Percentiles rank a stretch among this genome's conserved stretches.
These are phyloP conservation scores for Rugonectria rugulosa DNA, from an alignment of 2,329 filamentous ascomycete species.

Conservation along the genomic window DNA sequence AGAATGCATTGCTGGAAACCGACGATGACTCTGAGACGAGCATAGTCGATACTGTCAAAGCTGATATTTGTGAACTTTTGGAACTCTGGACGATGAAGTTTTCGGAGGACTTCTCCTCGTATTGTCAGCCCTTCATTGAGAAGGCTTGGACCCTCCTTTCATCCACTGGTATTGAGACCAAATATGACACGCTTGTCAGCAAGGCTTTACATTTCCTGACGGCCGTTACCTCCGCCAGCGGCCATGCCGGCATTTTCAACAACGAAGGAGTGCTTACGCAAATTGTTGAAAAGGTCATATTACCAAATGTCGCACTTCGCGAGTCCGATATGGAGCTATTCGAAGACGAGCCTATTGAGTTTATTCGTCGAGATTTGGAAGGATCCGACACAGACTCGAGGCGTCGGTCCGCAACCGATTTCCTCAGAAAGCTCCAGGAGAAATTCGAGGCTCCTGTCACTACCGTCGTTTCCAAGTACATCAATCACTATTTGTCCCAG, in stretches of 20 bases:
- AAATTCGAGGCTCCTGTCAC: constrained; percentile 89
- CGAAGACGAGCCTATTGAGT: constrained; percentile 98
- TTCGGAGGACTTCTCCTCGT: constrained; percentile 87
- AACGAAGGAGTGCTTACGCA: constrained; percentile 79
- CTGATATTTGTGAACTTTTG: constrained; percentile 90
- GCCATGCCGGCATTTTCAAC: constrained; percentile 87
- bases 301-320: constrained; percentile 90
- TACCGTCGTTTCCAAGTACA: constrained; percentile 84
- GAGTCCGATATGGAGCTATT: constrained; percentile 96
- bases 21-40: constrained; percentile 91
- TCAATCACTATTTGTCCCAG: constrained; percentile 84
- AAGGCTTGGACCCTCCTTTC: constrained; percentile 93
- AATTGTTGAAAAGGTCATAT: constrained; percentile 93
- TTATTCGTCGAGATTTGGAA: constrained; percentile 92
- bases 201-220: constrained; percentile 94
- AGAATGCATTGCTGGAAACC: constrained; percentile 82
- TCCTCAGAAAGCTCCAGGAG: constrained; percentile 86
- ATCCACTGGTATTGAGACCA: constrained; percentile 83
- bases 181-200: constrained; percentile 94
- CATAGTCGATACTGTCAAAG: constrained; percentile 84
- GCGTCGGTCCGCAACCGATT: constrained; percentile 91
- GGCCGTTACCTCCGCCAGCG: constrained; percentile 78
- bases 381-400: constrained; percentile 96
- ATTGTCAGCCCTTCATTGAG: constrained; percentile 84
- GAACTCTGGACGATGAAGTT: constrained; percentile 94